A percentile compares a stretch with the other conserved stretches of the same genome.
Conservation (phyloP, 768 basidiomycete species). For the Asterophora parasitica region DNA sequence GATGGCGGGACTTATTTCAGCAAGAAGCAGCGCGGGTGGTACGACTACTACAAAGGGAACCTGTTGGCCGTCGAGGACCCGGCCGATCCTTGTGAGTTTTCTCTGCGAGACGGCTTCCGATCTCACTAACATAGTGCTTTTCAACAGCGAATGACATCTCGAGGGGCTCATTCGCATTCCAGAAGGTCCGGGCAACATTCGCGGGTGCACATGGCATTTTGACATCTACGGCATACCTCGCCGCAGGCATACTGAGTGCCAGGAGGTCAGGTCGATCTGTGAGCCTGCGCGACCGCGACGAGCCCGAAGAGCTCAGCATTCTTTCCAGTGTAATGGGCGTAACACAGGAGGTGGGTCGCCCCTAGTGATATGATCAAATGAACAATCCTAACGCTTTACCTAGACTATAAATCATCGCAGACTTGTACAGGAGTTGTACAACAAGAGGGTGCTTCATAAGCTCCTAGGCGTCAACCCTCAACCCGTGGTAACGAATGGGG, state of each 20-base stretch:
- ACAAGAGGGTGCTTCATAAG: constrained; percentile 52
- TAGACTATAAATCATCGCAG: constrained; percentile 74
- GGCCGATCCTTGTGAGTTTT: constrained; percentile 70
- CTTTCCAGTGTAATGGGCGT: constrained; percentile 76
- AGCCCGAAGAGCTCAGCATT: constrained; percentile 70
- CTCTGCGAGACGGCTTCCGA: not conserved
- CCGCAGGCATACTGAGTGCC: constrained; percentile 58
- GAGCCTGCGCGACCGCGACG: constrained; percentile 35
- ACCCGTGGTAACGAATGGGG: constrained; percentile 12
- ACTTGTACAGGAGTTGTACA: constrained; percentile 65
- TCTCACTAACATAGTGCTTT: not conserved
- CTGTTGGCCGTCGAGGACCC: constrained; percentile 92
- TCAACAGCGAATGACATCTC: constrained; percentile 87
- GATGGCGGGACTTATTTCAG: constrained; percentile 87
- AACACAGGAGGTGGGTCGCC: constrained; percentile 66
- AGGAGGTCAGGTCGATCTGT: constrained; percentile 46
- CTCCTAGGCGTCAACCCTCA: constrained; percentile 43
- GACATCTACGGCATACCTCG: constrained; percentile 65
- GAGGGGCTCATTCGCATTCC: constrained; percentile 78
- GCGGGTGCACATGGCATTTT: constrained; percentile 79
- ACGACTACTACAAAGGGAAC: constrained; percentile 47
- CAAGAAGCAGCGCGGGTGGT: constrained; percentile 83
- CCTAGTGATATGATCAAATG: not conserved
- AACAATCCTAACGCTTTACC: not conserved
- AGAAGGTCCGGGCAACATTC: constrained; percentile 76